A percentile compares a stretch with the other conserved stretches of the same genome.
phyloP scores from a whole-genome alignment of 139 green algal genomes.

The Tetradesmus obliquus region DNA sequence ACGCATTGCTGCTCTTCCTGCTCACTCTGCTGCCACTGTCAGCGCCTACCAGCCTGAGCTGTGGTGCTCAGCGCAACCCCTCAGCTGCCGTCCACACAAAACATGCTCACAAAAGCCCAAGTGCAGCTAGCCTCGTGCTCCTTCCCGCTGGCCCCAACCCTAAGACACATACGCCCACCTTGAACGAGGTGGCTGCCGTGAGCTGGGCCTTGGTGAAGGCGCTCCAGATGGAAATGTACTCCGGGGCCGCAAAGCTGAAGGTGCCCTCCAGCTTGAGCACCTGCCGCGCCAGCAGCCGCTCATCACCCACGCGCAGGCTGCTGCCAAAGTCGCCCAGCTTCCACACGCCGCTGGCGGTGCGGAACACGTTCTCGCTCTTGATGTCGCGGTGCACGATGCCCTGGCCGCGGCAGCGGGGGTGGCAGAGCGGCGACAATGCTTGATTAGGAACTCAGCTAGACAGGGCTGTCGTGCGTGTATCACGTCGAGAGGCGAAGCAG shows the following conservation, averaged over 20 bases:
- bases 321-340: constrained; percentile 53
- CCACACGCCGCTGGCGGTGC: constrained; percentile 36
- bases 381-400: constrained; percentile 51
- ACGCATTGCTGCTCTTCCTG: background rate
- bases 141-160: background rate
- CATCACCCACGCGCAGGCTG: constrained; percentile 31
- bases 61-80: no score
- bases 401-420: background rate
- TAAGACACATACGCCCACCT: background rate
- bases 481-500: no score
- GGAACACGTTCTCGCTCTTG: constrained; percentile 51
- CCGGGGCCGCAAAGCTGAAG: constrained; percentile 45
- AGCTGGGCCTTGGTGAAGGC: constrained; percentile 41
- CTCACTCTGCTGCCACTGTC: background rate
- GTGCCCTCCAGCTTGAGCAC: constrained; percentile 53
- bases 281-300: constrained; percentile 33
- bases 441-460: background rate
- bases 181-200: constrained; percentile 40
- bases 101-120: background rate
- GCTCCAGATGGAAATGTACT: constrained; percentile 47
- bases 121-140: background rate
- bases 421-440: no score
- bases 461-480: no score
- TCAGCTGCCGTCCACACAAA: no score
- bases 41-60: background rate